Evolutionary conservation across 371 early-diverging fungal genomes (phyloP), one percentile per base, ranked within the genome.

Genomic region (Chytridium lagenaria): DNA sequence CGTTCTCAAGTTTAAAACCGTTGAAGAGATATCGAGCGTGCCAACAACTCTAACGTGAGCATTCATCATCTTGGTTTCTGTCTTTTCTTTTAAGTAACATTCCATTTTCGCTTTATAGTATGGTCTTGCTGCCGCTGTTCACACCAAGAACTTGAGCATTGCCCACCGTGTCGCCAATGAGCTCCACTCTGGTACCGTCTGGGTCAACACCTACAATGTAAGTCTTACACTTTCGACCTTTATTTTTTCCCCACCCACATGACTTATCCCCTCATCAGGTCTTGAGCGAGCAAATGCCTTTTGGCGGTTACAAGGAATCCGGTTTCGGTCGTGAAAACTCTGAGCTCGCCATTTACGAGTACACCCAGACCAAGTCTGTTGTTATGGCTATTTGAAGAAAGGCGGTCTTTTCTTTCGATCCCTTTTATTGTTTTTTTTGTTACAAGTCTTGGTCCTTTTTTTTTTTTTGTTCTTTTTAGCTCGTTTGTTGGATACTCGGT

Each of bases 231-330:
- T n/a, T n/a, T n/a, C n/a, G n/a, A n/a, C n/a, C n/a, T n/a, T n/a
- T n/a, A n/a, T n/a, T n/a, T n/a, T n/a, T n/a, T n/a, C n/a, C n/a
- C n/a, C n/a, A n/a, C n/a, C n/a, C n/a, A n/a, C n/a, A n/a, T n/a
- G n/a, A n/a, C n/a, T n/a, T n/a, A n/a, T n/a, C n/a, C n/a, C n/a
- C n/a, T n/a, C n/a, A n/a, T n/a, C n/a, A n/a, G n/a, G n/a, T 38
- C n/a, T 37, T 65, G 26, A n/a, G n/a, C 0, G 34, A 31, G 10
- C 33, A 59, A 34, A 81, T 92, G 79, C 94, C 95, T 1, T 94
- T 94, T 79, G 97, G 97, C 73, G 97, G 97, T 0, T 90, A 89
- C 80, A 95, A 94, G 83, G 86, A 91, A 82, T 89, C 90, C 50
- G 97, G 97, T 5, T 19, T 73, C 15, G 83, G 83, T 7, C 69